These are phyloP conservation scores for Ilyonectria robusta DNA, from an alignment of 2,329 filamentous ascomycete species.

Conservation along the genomic window DNA sequence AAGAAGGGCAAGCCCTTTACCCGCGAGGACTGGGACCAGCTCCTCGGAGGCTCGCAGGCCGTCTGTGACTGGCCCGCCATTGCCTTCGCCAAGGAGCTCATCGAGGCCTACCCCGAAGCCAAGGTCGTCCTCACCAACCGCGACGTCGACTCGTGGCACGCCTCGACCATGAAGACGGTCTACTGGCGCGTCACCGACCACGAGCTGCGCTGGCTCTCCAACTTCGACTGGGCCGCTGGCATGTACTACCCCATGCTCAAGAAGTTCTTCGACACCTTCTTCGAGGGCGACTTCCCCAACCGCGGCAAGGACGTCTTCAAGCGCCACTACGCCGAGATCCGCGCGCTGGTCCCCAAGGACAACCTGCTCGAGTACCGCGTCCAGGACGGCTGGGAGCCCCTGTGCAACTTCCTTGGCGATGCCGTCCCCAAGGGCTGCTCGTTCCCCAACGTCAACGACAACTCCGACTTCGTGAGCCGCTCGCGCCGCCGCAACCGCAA, in stretches of 20 bases:
- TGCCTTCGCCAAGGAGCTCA: conserved; percentile 78
- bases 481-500: conserved; percentile 52
- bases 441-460: conserved; percentile 56
- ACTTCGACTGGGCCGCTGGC: conserved; percentile 72
- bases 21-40: conserved; percentile 77
- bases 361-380: conserved; percentile 54
- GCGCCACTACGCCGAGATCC: conserved; percentile 54
- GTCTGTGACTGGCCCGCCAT: conserved; percentile 79
- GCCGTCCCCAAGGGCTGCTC: conserved; percentile 50
- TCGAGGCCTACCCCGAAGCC: conserved; percentile 79
- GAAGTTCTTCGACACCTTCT: conserved; percentile 79
- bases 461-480: conserved; percentile 53
- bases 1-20: conserved; percentile 63
- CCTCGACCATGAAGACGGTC: conserved; percentile 76
- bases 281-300: conserved; percentile 76
- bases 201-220: conserved; percentile 60
- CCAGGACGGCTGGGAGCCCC: conserved; percentile 55
- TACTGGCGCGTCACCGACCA: conserved; percentile 77
- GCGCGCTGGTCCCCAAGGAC: conserved; percentile 49
- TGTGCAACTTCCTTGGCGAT: conserved; percentile 55
- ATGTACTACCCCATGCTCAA: conserved; percentile 80
- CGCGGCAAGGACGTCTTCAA: conserved; percentile 75
- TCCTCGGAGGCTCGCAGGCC: conserved; percentile 76
- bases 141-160: conserved; percentile 75
- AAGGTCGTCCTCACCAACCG: conserved; percentile 79